These are phyloP conservation scores for Deinandra increscens DNA, from an alignment of 129 eudicot genomes.

Conservation along the genomic window DNA sequence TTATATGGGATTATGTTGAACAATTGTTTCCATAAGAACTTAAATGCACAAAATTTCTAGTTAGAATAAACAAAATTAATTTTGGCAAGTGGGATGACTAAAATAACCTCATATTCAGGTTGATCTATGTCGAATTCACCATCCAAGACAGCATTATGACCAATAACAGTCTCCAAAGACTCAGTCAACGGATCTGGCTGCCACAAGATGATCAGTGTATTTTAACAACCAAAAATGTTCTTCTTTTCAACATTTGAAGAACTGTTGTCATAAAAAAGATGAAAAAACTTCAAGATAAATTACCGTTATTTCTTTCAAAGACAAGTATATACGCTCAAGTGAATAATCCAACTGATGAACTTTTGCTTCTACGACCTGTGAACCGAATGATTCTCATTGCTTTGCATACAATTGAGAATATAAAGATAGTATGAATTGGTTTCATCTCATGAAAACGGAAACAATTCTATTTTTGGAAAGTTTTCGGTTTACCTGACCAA, in stretches of 20 bases:
- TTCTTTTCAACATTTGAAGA: background rate
- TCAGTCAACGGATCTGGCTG: constrained; percentile 89
- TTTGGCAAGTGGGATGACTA: constrained; percentile 3
- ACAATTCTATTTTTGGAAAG: background rate
- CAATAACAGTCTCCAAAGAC: constrained; percentile 69
- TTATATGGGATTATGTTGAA: constrained; percentile 3
- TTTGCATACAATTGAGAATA: background rate
- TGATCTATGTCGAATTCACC: constrained; percentile 47
- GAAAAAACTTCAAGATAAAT: constrained; percentile 16
- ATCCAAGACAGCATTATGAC: constrained; percentile 40
- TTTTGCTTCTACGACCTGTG: constrained; percentile 80
- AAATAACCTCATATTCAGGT: constrained; percentile 64
- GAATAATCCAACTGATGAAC: constrained; percentile 87
- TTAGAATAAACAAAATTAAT: background rate
- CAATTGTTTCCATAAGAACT: constrained; percentile 1
- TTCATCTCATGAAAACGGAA: constrained; percentile 7
- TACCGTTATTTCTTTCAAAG: constrained; percentile 86
- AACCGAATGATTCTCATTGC: constrained; percentile 9
- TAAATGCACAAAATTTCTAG: constrained; percentile 10
- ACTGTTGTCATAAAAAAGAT: background rate
- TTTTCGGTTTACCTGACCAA: constrained; percentile 65
- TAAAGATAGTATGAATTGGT: background rate
- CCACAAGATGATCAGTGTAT: constrained; percentile 15
- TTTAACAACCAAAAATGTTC: constrained; percentile 3
- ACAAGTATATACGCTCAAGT: constrained; percentile 70